Conservation (phyloP, 768 basidiomycete genomes). For the Leccinum uliginosum region DNA sequence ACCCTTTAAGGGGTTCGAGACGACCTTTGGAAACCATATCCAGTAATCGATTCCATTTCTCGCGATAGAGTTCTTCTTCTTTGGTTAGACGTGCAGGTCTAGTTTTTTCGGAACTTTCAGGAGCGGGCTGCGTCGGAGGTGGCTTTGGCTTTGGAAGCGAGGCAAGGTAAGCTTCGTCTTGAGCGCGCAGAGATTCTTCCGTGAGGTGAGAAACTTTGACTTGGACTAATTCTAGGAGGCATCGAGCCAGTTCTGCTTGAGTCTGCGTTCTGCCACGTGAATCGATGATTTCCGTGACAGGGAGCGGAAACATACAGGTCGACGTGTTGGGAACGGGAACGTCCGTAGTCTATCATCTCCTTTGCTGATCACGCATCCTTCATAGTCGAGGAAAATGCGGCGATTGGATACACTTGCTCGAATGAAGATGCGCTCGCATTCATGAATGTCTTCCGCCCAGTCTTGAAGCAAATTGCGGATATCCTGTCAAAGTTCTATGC, state of each 20-base stretch:
- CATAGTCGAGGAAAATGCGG: conserved; percentile 87
- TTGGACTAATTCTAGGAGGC: conserved; percentile 78
- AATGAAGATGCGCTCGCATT: conserved; percentile 90
- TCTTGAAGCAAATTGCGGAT: conserved; percentile 78
- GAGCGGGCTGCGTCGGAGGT: conserved; percentile 35
- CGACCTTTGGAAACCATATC: conserved; percentile 90
- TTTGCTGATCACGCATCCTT: conserved; percentile 70
- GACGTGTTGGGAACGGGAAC: conserved; percentile 94
- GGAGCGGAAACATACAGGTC: conserved; percentile 59
- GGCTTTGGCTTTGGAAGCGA: conserved; percentile 81
- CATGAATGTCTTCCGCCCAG: conserved; percentile 83
- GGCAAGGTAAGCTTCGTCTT: conserved; percentile 87
- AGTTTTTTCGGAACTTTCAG: conserved; percentile 39
- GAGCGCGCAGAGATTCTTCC: conserved; percentile 74
- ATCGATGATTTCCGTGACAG: background rate
- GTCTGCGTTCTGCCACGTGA: conserved; percentile 48
- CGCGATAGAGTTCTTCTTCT: conserved; percentile 75
- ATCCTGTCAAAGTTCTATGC: conserved; percentile 47
- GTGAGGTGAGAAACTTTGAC: conserved; percentile 85
- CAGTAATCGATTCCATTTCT: conserved; percentile 79
- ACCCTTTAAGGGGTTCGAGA: conserved; percentile 71
- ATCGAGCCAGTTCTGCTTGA: conserved; percentile 82
- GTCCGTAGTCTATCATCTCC: conserved; percentile 80
- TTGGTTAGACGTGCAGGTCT: conserved; percentile 61
- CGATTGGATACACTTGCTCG: conserved; percentile 85